phyloP scores from a whole-genome alignment of 2,329 filamentous ascomycete genomes.

The Emergomyces africanus region DNA sequence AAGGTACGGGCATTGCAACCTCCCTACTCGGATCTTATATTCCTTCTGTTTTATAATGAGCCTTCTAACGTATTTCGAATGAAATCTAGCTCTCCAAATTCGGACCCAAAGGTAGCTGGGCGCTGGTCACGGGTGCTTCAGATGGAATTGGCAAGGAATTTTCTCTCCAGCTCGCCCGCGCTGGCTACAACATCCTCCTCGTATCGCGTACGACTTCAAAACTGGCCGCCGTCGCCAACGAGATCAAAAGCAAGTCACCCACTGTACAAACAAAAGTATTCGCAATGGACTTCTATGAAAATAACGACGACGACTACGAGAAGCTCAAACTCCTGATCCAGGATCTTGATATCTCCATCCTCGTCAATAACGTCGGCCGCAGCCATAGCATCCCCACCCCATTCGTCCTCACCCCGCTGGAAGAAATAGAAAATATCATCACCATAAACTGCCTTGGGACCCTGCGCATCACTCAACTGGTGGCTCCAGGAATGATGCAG shows the following conservation, averaged over 20 bases:
- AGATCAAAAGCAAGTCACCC: conserved; percentile 54
- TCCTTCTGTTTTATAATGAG: background rate
- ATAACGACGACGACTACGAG: conserved; percentile 69
- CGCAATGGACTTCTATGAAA: conserved; percentile 81
- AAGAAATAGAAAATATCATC: conserved; percentile 81
- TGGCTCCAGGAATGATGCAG: conserved; percentile 72
- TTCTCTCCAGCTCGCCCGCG: conserved; percentile 73
- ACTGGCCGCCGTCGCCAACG: conserved; percentile 60
- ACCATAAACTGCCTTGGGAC: conserved; percentile 92
- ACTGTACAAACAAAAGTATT: conserved; percentile 61
- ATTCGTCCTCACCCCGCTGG: conserved; percentile 64
- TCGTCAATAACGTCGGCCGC: conserved; percentile 95
- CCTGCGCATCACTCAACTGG: conserved; percentile 70
- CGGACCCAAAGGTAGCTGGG: conserved; percentile 86
- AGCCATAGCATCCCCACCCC: conserved; percentile 87
- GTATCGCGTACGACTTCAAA: conserved; percentile 94
- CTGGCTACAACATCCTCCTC: conserved; percentile 90
- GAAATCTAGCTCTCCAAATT: conserved; percentile 64
- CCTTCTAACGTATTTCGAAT: background rate
- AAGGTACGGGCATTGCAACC: conserved; percentile 25
- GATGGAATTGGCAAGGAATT: conserved; percentile 97
- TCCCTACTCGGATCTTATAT: background rate
- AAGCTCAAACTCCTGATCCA: conserved; percentile 55
- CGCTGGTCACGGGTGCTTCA: conserved; percentile 84
- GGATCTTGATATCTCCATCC: conserved; percentile 67